These are phyloP conservation scores for Backusella tuberculispora DNA, from an alignment of 192 early-diverging fungal genomes.

Conservation along the genomic window DNA sequence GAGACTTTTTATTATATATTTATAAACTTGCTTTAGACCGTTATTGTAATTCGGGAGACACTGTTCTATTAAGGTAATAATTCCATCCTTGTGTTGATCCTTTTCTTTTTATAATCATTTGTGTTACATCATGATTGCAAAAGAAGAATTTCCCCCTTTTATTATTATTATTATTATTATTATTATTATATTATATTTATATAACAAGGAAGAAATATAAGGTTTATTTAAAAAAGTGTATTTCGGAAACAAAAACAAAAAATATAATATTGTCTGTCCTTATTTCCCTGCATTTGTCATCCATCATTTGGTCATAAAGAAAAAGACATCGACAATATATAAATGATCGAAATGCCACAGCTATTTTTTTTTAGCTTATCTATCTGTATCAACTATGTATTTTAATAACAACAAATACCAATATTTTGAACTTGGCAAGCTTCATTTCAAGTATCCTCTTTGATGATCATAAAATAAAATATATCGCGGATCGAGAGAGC, in stretches of 20 bases:
- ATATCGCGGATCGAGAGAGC: neutral
- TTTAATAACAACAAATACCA: too few relatives aligned
- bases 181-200: too few relatives aligned
- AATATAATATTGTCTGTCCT: neutral
- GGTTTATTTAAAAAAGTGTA: neutral
- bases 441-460: too few relatives aligned
- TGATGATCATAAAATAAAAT: too few relatives aligned
- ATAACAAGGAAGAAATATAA: neutral
- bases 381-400: too few relatives aligned
- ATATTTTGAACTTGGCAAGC: too few relatives aligned
- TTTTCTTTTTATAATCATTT: neutral
- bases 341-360: neutral
- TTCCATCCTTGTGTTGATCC: neutral
- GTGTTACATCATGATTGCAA: neutral
- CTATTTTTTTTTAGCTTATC: neutral
- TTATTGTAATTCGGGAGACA: neutral
- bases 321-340: neutral
- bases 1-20: too few relatives aligned
- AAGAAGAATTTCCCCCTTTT: too few relatives aligned
- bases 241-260: constrained; percentile 1
- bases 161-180: too few relatives aligned
- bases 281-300: neutral
- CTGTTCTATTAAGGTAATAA: neutral
- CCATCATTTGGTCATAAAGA: too few relatives aligned
- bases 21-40: too few relatives aligned